Base-by-base conservation (phyloP, 257 asterid genomes). In the Datura wrightii region DNA sequence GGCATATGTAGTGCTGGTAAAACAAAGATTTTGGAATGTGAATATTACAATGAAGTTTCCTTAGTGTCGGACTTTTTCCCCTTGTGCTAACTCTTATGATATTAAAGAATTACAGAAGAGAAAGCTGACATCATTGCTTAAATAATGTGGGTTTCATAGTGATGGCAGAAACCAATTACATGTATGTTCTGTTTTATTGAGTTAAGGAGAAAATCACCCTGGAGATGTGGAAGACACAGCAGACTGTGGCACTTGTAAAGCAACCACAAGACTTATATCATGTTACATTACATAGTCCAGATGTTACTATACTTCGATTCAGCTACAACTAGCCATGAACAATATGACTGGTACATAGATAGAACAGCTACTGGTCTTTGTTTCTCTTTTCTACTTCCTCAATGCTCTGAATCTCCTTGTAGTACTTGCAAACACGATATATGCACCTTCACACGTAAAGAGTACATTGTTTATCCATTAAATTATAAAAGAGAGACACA, bases 361-460 rank as follows among this genome's bases (percentile, higher is more conserved):
- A 56, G 78, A 48, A 84, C 80, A 82, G 39, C 89, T 95, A 95
- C 87, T 89, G 85, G n/a, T 94, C 94, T 85, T 94, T 95, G 95
- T 84, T 87, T 94, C 97, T 93, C 95, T 93, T 93, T 91, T 94
- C 98, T 56, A 86, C 83, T 88, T 91, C 96, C 85, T 95, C 97
- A 91, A 94, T 72, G 89, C 89, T 89, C 83, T 92, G 88, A 39
- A 94, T 92, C 79, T 93, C 94, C 87, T 85, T 87, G 59, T 89
- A 41, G 81, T 92, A 94, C 92, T 89, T 94, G 95, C 97, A 91
- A 58, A 95, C 79, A 62, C 98, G 96, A 85, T 86, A 94, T 86
- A 91, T 92, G 90, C 92, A 91, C 98, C 98, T 95, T 84, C 79
- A 84, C 58, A 53, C 80, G 65, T 54, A 44, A 39, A 13, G 69